phyloP scores from a whole-genome alignment of 169 alveolate species.

The Plasmodium gonderi region DNA sequence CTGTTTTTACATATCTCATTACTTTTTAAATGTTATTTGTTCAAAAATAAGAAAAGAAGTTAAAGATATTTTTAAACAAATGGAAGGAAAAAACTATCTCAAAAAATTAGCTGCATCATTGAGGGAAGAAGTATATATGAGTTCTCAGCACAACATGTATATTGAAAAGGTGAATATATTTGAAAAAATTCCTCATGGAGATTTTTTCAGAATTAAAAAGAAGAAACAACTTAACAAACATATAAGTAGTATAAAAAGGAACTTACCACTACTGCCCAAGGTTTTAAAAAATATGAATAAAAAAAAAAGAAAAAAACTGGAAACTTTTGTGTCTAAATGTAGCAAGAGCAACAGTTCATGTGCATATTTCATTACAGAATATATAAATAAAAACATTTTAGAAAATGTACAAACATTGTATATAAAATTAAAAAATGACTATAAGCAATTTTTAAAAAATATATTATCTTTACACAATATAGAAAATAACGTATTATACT shows the following conservation, averaged over 20 bases:
- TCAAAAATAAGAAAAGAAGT: slow-evolving; percentile 48
- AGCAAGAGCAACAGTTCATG: not conserved
- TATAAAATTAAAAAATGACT: slow-evolving; percentile 41
- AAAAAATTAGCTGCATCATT: not conserved
- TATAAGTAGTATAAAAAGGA: not conserved
- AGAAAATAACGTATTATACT: not conserved
- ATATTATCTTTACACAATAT: slow-evolving; percentile 17
- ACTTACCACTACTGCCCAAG: slow-evolving; percentile 64
- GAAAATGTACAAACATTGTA: slow-evolving; percentile 13
- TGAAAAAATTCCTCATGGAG: slow-evolving; percentile 2
- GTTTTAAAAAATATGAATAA: slow-evolving; percentile 21
- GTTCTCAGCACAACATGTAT: slow-evolving; percentile 43
- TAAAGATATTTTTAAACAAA: slow-evolving; percentile 46
- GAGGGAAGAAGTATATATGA: slow-evolving; percentile 51
- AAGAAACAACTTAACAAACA: slow-evolving; percentile 4
- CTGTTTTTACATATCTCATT: slow-evolving; percentile 47
- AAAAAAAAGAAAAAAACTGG: slow-evolving; percentile 18
- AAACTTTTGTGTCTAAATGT: not conserved
- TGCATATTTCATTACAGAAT: not conserved
- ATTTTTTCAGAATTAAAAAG: slow-evolving; percentile 18
- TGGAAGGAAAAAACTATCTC: slow-evolving; percentile 7
- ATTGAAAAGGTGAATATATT: slow-evolving; percentile 23
- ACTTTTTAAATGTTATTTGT: slow-evolving; percentile 48
- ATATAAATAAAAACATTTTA: slow-evolving; percentile 19
- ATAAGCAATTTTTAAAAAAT: slow-evolving; percentile 31